Evolutionary conservation across 2,329 filamentous ascomycete genomes (phyloP).

Genomic region (Stagonosporopsis tanaceti): DNA sequence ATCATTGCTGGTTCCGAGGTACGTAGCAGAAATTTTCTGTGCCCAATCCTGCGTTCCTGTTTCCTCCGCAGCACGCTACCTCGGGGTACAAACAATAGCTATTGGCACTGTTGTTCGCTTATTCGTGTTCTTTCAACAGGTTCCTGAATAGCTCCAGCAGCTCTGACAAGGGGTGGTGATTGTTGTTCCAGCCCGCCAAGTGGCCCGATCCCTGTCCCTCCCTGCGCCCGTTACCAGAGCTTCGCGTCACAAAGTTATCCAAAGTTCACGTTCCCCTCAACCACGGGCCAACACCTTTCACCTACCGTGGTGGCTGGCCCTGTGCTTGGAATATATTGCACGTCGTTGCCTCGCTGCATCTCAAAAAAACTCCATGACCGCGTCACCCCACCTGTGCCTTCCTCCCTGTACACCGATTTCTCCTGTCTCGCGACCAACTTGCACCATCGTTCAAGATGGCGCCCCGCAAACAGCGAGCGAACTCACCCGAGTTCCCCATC

Average conservation of each 20-base stretch:
- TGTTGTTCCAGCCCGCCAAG: slow-evolving; percentile 33
- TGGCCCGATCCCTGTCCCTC: slow-evolving; percentile 23
- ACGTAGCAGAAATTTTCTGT: slow-evolving; percentile 28
- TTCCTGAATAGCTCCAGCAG: slow-evolving; percentile 19
- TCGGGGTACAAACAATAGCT: slow-evolving; percentile 12
- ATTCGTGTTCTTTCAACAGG: slow-evolving; percentile 21
- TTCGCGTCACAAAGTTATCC: slow-evolving; percentile 44
- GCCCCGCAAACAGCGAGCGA: slow-evolving; percentile 39
- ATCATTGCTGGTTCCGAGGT: slow-evolving; percentile 40
- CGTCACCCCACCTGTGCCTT: slow-evolving; percentile 37
- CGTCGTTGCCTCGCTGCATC: slow-evolving; percentile 14
- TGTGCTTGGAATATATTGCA: slow-evolving; percentile 21
- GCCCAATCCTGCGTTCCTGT: slow-evolving; percentile 18
- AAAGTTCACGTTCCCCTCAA: slow-evolving; percentile 32
- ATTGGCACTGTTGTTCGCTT: slow-evolving; percentile 21
- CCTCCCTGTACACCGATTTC: slow-evolving; percentile 37
- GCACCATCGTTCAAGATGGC: slow-evolving; percentile 42
- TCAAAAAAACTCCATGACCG: slow-evolving; percentile 35
- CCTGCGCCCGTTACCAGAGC: slow-evolving; percentile 32
- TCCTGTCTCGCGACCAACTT: slow-evolving; percentile 43
- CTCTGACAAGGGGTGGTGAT: slow-evolving; percentile 26
- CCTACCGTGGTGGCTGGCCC: slow-evolving; percentile 37
- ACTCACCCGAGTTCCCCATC: slow-evolving; percentile 60
- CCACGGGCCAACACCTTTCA: slow-evolving; percentile 33
- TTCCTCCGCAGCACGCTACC: slow-evolving; percentile 18